Evolutionary conservation across 148 eudicot species (phyloP).

Genomic region (Dianthus caryophyllus): DNA sequence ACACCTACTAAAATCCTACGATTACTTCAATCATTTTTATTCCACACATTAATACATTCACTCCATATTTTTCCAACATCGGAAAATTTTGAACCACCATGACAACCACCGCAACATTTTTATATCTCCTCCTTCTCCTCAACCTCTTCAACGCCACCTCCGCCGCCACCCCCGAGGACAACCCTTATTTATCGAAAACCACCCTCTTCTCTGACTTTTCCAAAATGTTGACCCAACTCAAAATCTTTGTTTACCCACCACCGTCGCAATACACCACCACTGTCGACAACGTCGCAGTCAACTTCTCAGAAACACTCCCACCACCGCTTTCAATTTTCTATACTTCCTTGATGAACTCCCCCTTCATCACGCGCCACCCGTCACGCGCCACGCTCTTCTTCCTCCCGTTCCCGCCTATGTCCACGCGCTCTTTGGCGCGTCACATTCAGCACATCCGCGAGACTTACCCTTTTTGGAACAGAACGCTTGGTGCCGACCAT

Average conservation of each 20-base stretch:
- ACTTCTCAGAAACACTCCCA: constrained; percentile 27
- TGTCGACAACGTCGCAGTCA: background rate
- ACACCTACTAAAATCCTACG: no score
- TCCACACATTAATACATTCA: no score
- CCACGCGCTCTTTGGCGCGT: constrained; percentile 52
- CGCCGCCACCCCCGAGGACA: constrained; percentile 12
- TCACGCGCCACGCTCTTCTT: constrained; percentile 64
- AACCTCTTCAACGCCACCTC: background rate
- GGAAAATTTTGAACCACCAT: background rate
- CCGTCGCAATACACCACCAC: no score
- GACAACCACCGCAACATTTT: background rate
- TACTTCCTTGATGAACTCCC: constrained; percentile 41
- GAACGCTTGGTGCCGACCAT: constrained; percentile 82
- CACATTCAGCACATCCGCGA: constrained; percentile 33
- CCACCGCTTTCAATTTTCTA: constrained; percentile 46
- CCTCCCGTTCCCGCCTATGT: constrained; percentile 45
- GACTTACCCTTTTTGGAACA: constrained; percentile 66
- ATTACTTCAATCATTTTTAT: no score
- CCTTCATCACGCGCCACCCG: constrained; percentile 53
- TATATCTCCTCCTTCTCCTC: no score
- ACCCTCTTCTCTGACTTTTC: constrained; percentile 47
- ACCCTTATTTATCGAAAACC: constrained; percentile 47
- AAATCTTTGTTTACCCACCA: constrained; percentile 55
- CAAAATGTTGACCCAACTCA: constrained; percentile 51
- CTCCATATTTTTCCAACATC: no score